Base-by-base conservation (phyloP, 805 yeast genomes). In the Ogataea ramenticola region DNA sequence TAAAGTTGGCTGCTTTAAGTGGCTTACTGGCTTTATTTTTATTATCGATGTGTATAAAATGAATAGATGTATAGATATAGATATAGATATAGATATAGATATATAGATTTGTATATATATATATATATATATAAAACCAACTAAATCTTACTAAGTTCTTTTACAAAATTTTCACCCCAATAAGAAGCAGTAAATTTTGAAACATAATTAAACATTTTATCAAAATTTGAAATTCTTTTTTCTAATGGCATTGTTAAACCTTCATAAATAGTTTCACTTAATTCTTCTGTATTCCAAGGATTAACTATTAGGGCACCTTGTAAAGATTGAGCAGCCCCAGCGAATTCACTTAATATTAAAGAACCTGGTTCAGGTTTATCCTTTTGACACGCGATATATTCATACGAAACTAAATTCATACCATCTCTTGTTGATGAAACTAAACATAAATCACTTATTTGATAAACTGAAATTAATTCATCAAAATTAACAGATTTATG, bases 251-350 rank as follows among this genome's bases (percentile, higher is more conserved):
- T 68, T 0, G 96, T 88, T 56, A 93, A 72, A 16, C 96, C 82
- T 59, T 89, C 96, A 57, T 82, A 74, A 44, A 91, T 83, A 3
- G 97, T 84, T 36, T 79, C 86, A 17, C 95, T 80, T 59, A 91
- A 65, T 53, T 93, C 99, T 53, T 93, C 99, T 20, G 90, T 91
- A 61, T 91, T 93, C 99, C 99, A 93, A 3, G 99, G 99, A 58
- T 93, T 93, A 19, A 93, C 96, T 46, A 93, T 79, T 14, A 91
- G 62, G 1, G 96, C 89, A 21, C 99, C 99, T 58, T 93, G 91
- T 50, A 93, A 70, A 1, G 95, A 85, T 66, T 93, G 99, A 1
- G 99, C 98, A n/a, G 99, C 99, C 40, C 99, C 99, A 0, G 99
- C 93, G 67, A 93, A 93, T 66, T 93, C 99, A 36, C 95, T 83